Conservation (phyloP, 768 basidiomycete species). For the Collybia mongolica region DNA sequence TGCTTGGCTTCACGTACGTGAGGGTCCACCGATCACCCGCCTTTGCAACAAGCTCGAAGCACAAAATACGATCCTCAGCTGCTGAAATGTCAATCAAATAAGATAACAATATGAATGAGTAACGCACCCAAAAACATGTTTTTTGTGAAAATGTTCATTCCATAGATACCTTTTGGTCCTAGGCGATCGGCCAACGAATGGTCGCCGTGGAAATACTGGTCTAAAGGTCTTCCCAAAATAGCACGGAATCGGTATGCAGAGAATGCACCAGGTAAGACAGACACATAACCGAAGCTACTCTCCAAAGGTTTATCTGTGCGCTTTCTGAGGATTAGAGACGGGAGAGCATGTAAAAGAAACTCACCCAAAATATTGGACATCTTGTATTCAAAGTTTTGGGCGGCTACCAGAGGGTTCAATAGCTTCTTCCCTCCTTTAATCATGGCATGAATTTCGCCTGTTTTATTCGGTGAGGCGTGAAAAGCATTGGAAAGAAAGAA, state of each 20-base stretch:
- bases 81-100: conserved; percentile 3
- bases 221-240: conserved; percentile 84
- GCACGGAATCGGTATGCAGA: conserved; percentile 94
- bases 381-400: conserved; percentile 98
- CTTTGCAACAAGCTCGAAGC: conserved; percentile 96
- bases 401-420: conserved; percentile 88
- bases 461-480: neutral
- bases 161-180: conserved; percentile 90
- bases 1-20: conserved; percentile 89
- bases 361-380: conserved; percentile 94
- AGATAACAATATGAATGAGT: neutral
- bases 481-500: neutral
- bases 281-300: conserved; percentile 94
- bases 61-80: conserved; percentile 95
- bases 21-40: conserved; percentile 84
- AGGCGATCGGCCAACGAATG: conserved; percentile 89
- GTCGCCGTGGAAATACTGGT: conserved; percentile 87
- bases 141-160: conserved; percentile 97
- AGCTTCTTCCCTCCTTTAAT: conserved; percentile 90
- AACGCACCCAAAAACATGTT: conserved; percentile 59
- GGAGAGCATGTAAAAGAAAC: conserved; percentile 7
- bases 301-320: conserved; percentile 85
- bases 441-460: conserved; percentile 92
- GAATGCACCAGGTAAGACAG: conserved; percentile 95
- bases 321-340: neutral